Evolutionary conservation across 2,329 filamentous ascomycete species (phyloP), one percentile per base, ranked within the genome.

Genomic region (Exophiala spinifera): DNA sequence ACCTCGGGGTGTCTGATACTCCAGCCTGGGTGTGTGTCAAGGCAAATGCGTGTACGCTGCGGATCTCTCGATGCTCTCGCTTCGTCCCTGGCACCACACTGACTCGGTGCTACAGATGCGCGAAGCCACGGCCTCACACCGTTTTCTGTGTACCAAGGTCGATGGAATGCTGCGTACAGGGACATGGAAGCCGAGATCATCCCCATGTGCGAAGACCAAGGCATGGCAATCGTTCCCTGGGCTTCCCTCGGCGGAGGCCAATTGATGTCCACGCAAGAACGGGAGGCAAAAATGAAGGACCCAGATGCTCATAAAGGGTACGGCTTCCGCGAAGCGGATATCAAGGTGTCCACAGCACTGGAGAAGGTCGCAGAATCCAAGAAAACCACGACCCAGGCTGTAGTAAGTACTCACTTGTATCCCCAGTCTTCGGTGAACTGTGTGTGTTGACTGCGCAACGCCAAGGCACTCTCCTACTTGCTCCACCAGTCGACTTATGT

Each of bases 151-250:
- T 88, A 87, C 67, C 83, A 87, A 69, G 86, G 85, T 13, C 73
- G 71, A 8, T 88, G 84, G 83, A 80, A 72, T 23, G 75, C 78
- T 14, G 76, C 73, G 1, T 75, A 81, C 40, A 80, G 86, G 23
- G 86, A 89, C 67, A 80, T 87, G 47, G 84, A 87, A 71, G 77
- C 83, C 21, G 84, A 87, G 14, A 84, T 86, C 63, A 76, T 88
- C 37, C 83, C 83, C 37, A 87, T 87, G 84, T 74, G 70, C 25
- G 75, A 75, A 33, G 74, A 76, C 21, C 81, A 86, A 62, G 83
- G 83, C 25, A 85, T 86, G 79, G 82, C 74, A 0, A 66, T 85
- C 4, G 77, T 76, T 0, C 80, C 81, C 0, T 82, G 79, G 77
- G 78, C 76, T 13, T 66, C 74, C 1, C 70, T 84, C 7, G 79